Evolutionary conservation across 179 eudicot species (phyloP), one percentile per base, ranked within the genome.

Genomic region (Amaranthus tricolor): DNA sequence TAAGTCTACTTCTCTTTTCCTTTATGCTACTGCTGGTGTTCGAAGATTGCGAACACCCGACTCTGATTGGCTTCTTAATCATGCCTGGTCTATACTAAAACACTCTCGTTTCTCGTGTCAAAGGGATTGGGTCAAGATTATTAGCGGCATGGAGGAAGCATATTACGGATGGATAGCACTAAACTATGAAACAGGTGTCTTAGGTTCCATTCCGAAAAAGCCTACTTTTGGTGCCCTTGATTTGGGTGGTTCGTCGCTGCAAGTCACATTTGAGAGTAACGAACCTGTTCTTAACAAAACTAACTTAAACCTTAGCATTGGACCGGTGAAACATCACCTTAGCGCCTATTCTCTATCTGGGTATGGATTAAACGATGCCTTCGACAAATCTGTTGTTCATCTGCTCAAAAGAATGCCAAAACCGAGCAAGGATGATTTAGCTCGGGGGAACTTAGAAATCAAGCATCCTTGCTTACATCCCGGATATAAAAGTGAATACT

Each of bases 111-210:
- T 96, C 72, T 61, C 77, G 65, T 96, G 96, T 81, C 77, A 82
- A 70, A 88, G 85, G 80, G 96, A 91, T 74, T 91, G 97, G 98
- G 87, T 96, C 55, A 96, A 93, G 82, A 91, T 84, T 78, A 93
- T 96, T 66, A 88, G 82, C 75, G 99, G 99, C 73, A 87, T 80
- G 88, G 99, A 96, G 84, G 99, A 96, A 82, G 99, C 99, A 40
- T 96, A 93, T 80, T 96, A 83, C 83, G 99, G 99, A 73, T 96
- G 99, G 99, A 91, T 93, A 76, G 98, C 99, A 80, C 84, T 96
- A 72, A 96, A 96, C 76, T 88, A 93, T 80, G 92, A 96, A 74
- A 86, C 88, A 7, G 86, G 81, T 62, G 76, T 86, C n/a, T 83
- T 96, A 74, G 97, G 97, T 63, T 79, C 94, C 49, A 58, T 85